A percentile compares a stretch with the other conserved stretches of the same genome.
Conservation (phyloP, 2,329 filamentous ascomycete species). For the Zymoseptoria brevis region DNA sequence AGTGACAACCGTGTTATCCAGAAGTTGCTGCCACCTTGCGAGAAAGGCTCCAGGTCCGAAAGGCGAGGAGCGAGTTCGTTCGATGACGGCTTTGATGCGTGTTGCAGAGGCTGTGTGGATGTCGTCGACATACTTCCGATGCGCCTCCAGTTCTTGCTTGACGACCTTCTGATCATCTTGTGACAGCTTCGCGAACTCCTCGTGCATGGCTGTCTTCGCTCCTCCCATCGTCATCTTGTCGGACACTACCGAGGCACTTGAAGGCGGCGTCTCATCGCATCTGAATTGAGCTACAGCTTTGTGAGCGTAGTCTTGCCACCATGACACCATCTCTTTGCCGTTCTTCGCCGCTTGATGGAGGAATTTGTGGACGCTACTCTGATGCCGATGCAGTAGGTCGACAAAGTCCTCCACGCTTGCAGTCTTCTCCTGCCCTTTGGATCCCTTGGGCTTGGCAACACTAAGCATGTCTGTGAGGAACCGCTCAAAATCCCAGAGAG, state of each 20-base stretch:
- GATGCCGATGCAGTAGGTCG: conserved; percentile 56
- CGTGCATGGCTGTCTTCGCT: conserved; percentile 35
- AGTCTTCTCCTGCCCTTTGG: conserved; percentile 26
- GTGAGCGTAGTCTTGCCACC: conserved; percentile 55
- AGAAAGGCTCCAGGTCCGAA: conserved; percentile 66
- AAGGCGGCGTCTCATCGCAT: conserved; percentile 20
- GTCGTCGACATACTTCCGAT: conserved; percentile 51
- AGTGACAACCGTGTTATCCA: conserved; percentile 63
- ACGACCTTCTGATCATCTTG: conserved; percentile 41
- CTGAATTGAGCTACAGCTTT: conserved; percentile 51
- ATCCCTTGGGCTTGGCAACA: conserved; percentile 32
- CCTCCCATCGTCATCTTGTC: conserved; percentile 34
- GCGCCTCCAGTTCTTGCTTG: conserved; percentile 48
- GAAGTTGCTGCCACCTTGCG: conserved; percentile 60
- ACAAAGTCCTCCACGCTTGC: conserved; percentile 68
- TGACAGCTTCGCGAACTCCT: conserved; percentile 42
- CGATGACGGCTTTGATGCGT: conserved; percentile 52
- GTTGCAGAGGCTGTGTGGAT: conserved; percentile 48
- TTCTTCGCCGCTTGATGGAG: conserved; percentile 61
- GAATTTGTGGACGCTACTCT: conserved; percentile 58
- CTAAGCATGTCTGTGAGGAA: conserved; percentile 68
- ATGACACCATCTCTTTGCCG: conserved; percentile 56
- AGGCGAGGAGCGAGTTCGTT: conserved; percentile 33
- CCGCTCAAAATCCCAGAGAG: conserved; percentile 56
- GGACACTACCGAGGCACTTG: conserved; percentile 15